Conservation (phyloP, 139 green algal genomes). For the Coccomyxa sp. region DNA sequence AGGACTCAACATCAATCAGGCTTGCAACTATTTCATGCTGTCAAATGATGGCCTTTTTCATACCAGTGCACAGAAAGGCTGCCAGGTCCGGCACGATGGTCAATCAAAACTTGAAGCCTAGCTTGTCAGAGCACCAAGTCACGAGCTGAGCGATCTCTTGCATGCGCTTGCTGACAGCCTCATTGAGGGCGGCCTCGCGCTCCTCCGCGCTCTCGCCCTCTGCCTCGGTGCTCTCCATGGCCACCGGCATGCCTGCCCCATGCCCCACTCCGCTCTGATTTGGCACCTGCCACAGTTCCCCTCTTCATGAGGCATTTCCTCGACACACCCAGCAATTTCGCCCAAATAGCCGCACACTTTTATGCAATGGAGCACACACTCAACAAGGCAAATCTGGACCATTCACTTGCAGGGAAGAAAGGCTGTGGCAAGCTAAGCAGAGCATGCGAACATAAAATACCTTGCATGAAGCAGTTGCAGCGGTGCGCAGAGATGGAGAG, state of each 20-base stretch:
- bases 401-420: too few species aligned
- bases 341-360: neutral
- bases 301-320: neutral
- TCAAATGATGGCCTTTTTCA: too few species aligned
- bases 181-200: slow-evolving; percentile 10
- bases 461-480: neutral
- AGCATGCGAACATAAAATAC: neutral
- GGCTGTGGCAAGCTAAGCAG: too few species aligned
- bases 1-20: too few species aligned
- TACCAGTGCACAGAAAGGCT: too few species aligned
- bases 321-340: neutral
- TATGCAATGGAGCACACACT: too few species aligned
- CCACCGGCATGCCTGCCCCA: neutral
- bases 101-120: too few species aligned
- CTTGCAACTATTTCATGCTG: too few species aligned
- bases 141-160: neutral
- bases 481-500: neutral
- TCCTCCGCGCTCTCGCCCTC: slow-evolving; percentile 19
- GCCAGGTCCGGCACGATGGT: too few species aligned
- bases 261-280: neutral
- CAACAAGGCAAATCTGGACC: too few species aligned
- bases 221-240: neutral
- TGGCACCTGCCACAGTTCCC: neutral
- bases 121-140: too few species aligned
- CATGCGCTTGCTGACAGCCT: slow-evolving; percentile 12